These are phyloP conservation scores for Penicillium herquei DNA, from an alignment of 495 filamentous ascomycete genomes.

Conservation along the genomic window DNA sequence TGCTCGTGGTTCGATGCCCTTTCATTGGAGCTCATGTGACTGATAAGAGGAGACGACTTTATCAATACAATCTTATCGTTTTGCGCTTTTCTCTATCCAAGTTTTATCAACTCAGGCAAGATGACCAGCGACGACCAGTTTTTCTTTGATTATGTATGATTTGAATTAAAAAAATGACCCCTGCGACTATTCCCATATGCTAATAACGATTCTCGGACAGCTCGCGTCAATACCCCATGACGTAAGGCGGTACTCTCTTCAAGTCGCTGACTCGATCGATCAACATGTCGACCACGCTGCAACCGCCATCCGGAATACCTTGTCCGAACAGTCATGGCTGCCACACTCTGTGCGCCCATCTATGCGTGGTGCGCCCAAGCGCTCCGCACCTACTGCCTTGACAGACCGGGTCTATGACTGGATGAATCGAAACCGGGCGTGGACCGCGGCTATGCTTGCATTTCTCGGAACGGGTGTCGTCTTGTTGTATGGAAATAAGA, in stretches of 20 bases:
- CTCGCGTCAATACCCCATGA: constrained; percentile 72
- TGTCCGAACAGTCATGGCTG: constrained; percentile 66
- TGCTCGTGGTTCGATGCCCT: too few species aligned
- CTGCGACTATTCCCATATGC: neutral
- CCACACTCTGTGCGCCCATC: constrained; percentile 62
- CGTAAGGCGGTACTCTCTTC: constrained; percentile 60
- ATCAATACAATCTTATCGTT: constrained; percentile 23
- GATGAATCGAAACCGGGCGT: constrained; percentile 65
- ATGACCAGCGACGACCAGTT: constrained; percentile 55
- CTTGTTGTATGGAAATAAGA: constrained; percentile 61
- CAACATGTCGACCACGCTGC: constrained; percentile 70
- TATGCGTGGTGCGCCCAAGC: constrained; percentile 47
- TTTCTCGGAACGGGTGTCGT: constrained; percentile 68
- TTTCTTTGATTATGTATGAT: constrained; percentile 49
- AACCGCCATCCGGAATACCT: constrained; percentile 55
- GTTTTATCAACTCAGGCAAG: constrained; percentile 21
- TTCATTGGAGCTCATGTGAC: constrained; percentile 19
- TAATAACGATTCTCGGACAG: constrained; percentile 34
- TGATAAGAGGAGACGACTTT: constrained; percentile 7
- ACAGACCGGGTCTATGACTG: constrained; percentile 54
- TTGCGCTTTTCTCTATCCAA: constrained; percentile 8
- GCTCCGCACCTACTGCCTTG: constrained; percentile 35
- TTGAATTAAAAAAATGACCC: neutral
- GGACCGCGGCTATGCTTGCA: constrained; percentile 65
- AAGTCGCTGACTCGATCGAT: constrained; percentile 76